Conservation (phyloP, 495 filamentous ascomycete species). For the Penicillium roqueforti region DNA sequence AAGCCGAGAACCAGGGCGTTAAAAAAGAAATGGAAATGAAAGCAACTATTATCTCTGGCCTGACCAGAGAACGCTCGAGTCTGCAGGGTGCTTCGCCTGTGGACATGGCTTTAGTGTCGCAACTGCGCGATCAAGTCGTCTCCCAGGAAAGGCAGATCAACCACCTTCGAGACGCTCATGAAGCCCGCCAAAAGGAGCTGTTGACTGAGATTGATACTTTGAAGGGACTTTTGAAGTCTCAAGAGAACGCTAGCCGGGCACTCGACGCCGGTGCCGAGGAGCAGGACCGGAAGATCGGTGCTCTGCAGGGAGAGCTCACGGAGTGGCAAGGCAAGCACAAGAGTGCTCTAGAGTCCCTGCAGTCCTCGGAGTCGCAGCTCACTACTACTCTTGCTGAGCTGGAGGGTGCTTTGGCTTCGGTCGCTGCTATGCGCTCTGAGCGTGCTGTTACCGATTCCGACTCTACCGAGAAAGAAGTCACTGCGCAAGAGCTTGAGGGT, state of each 20-base stretch:
- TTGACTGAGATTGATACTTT: slow-evolving; percentile 63
- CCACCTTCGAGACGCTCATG: slow-evolving; percentile 67
- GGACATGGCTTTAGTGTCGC: slow-evolving; percentile 87
- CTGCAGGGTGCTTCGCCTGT: slow-evolving; percentile 78
- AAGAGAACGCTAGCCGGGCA: slow-evolving; percentile 38
- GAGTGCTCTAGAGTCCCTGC: slow-evolving; percentile 63
- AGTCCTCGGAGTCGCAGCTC: slow-evolving; percentile 69
- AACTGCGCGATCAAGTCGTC: slow-evolving; percentile 80
- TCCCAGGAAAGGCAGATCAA: slow-evolving; percentile 79
- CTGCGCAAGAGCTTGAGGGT: slow-evolving; percentile 44
- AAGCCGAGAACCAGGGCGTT: slow-evolving; percentile 74
- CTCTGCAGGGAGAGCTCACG: slow-evolving; percentile 70
- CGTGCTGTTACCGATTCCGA: slow-evolving; percentile 27
- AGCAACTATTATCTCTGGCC: slow-evolving; percentile 86
- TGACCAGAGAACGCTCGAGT: slow-evolving; percentile 86
- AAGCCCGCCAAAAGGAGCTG: slow-evolving; percentile 68
- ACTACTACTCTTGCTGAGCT: slow-evolving; percentile 67
- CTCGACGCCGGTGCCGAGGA: slow-evolving; percentile 44
- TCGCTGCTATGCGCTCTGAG: slow-evolving; percentile 48
- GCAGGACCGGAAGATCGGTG: slow-evolving; percentile 60
- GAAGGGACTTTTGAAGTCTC: slow-evolving; percentile 52
- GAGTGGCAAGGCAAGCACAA: slow-evolving; percentile 74
- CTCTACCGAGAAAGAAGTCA: slow-evolving; percentile 43
- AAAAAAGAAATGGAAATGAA: slow-evolving; percentile 97
- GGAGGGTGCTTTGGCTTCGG: slow-evolving; percentile 48